A percentile compares a stretch with the other conserved stretches of the same genome.
Evolutionary conservation across 176 grass and related monocot genomes (phyloP).

Genomic region (Poa pratensis): DNA sequence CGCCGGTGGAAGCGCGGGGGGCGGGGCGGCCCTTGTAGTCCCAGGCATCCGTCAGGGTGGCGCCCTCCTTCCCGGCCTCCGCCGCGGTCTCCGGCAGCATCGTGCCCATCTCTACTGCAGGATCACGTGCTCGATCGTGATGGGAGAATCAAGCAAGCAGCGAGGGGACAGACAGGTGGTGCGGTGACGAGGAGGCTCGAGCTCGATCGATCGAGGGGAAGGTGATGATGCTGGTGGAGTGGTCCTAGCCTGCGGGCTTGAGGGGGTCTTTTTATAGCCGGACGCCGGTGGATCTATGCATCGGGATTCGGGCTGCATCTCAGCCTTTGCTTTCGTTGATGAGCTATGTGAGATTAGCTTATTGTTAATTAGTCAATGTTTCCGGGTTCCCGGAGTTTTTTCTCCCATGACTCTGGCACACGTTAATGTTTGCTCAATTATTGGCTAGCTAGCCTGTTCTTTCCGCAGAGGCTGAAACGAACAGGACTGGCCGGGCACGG

Average conservation of each 20-base stretch:
- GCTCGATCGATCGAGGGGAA: background rate
- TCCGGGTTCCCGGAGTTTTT: background rate
- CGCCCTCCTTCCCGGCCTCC: conserved; percentile 43
- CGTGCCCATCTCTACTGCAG: conserved; percentile 47
- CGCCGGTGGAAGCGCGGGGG: conserved; percentile 58
- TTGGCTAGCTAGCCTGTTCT: background rate
- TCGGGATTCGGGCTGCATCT: conserved; percentile 37
- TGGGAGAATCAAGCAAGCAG: background rate
- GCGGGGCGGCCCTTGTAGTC: conserved; percentile 86
- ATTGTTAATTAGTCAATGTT: background rate
- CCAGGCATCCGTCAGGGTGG: conserved; percentile 70
- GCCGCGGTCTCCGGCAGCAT: conserved; percentile 53
- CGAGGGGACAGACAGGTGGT: background rate
- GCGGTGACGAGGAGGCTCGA: conserved; percentile 29
- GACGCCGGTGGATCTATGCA: conserved; percentile 25
- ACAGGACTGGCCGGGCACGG: background rate
- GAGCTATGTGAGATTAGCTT: background rate
- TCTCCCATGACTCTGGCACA: conserved; percentile 39
- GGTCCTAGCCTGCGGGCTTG: background rate
- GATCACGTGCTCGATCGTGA: background rate
- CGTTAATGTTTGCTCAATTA: conserved; percentile 5
- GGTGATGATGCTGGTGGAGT: background rate
- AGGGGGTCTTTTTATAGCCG: conserved; percentile 41
- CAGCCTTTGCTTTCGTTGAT: background rate
- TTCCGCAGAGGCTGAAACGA: background rate